A percentile compares a stretch with the other conserved stretches of the same genome.
These are phyloP conservation scores for Flaveria trinervia DNA, from an alignment of 129 eudicot genomes.

Conservation along the genomic window DNA sequence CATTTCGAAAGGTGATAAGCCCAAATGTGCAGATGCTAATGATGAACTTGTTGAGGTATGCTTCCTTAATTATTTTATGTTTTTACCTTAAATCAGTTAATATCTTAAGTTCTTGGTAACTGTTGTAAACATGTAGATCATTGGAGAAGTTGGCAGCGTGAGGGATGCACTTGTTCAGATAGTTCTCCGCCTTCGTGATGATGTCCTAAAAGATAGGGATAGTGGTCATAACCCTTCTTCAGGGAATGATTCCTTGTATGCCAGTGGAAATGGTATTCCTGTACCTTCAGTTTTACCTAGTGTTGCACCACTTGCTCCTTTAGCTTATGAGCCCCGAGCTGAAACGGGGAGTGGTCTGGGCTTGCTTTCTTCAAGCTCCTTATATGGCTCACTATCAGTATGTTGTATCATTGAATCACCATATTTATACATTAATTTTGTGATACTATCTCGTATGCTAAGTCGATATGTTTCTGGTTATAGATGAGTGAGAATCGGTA, in stretches of 20 bases:
- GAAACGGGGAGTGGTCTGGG: slow-evolving; percentile 63
- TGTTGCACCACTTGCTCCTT: slow-evolving; percentile 43
- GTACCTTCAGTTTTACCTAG: slow-evolving; percentile 56
- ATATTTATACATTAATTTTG: not conserved
- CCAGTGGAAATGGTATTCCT: slow-evolving; percentile 57
- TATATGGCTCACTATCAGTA: slow-evolving; percentile 80
- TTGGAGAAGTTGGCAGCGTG: slow-evolving; percentile 74
- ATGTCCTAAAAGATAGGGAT: slow-evolving; percentile 67
- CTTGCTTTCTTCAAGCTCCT: slow-evolving; percentile 63
- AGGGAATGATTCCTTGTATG: slow-evolving; percentile 55
- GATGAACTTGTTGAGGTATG: slow-evolving; percentile 90
- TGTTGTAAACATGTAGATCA: slow-evolving; percentile 46
- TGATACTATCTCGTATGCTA: not conserved
- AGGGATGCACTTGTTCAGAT: slow-evolving; percentile 98
- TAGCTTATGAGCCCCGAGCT: slow-evolving; percentile 72
- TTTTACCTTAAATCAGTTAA: slow-evolving; percentile 3
- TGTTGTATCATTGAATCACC: slow-evolving; percentile 18
- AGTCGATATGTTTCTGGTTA: slow-evolving; percentile 5
- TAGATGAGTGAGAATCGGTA: slow-evolving; percentile 69
- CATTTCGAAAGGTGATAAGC: slow-evolving; percentile 84
- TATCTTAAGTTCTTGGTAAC: not conserved
- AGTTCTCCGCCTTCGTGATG: slow-evolving; percentile 89
- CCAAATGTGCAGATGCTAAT: slow-evolving; percentile 62
- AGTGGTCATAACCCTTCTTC: slow-evolving; percentile 49
- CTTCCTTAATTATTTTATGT: not conserved